These are phyloP conservation scores for Aechmea fasciata DNA, from an alignment of 176 grass and related monocot species.

Conservation along the genomic window DNA sequence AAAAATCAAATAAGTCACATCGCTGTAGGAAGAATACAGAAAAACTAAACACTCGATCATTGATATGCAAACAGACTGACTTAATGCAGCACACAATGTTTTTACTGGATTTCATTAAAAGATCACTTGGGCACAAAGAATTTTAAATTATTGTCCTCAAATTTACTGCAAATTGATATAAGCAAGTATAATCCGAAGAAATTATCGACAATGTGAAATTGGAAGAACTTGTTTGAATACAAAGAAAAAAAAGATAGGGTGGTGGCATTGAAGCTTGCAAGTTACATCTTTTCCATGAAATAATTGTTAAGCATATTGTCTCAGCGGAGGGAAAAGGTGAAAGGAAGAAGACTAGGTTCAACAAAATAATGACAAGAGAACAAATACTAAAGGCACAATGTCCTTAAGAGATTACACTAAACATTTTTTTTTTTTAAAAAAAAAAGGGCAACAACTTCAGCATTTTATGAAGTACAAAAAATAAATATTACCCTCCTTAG, in stretches of 20 bases:
- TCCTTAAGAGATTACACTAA: not conserved
- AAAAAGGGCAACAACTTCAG: not conserved
- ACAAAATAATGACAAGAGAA: not conserved
- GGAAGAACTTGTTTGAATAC: not conserved
- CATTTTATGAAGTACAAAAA: too few relatives aligned
- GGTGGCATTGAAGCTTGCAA: not conserved
- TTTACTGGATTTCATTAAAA: not conserved
- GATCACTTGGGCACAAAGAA: too few relatives aligned
- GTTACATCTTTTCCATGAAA: too few relatives aligned
- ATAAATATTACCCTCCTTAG: too few relatives aligned
- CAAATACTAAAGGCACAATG: not conserved
- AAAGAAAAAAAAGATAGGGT: not conserved
- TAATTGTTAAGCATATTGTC: not conserved
- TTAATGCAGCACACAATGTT: not conserved
- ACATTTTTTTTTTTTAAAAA: not conserved
- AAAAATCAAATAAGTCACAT: constrained; percentile 13
- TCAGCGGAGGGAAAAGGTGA: not conserved
- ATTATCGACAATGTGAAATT: too few relatives aligned
- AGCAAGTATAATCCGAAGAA: not conserved
- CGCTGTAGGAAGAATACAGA: not conserved
- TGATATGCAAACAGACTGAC: not conserved
- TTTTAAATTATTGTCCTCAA: not conserved
- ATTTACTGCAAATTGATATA: not conserved
- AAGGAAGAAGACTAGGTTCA: not conserved
- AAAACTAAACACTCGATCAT: not conserved